These are phyloP conservation scores for Pythium apleroticum DNA, from an alignment of 352 stramenopile genomes.

Conservation along the genomic window DNA sequence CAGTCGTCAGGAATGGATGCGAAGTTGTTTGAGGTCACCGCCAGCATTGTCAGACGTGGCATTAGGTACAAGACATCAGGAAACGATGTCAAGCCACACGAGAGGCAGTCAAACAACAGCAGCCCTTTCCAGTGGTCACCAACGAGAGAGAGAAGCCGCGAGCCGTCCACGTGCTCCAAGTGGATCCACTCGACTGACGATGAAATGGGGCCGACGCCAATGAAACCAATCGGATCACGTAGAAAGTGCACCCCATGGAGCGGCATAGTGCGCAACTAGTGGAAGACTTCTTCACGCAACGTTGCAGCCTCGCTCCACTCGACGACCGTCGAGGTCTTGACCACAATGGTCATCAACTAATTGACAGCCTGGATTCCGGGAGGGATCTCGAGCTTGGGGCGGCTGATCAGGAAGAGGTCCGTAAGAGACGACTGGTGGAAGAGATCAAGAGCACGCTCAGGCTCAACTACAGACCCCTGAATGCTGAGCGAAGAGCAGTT, in stretches of 20 bases:
- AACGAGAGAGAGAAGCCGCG: not conserved
- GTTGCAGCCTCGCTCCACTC: slow-evolving; percentile 8
- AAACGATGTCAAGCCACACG: slow-evolving; percentile 1
- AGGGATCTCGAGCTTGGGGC: not conserved
- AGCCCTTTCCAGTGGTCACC: slow-evolving; percentile 8
- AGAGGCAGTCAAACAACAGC: not conserved
- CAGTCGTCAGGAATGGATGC: not conserved
- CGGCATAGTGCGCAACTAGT: slow-evolving; percentile 6
- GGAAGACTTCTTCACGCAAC: not conserved
- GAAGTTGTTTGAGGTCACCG: not conserved
- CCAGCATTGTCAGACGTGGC: not conserved
- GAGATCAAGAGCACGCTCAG: not conserved
- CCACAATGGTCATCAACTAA: slow-evolving; percentile 4
- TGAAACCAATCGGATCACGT: slow-evolving; percentile 1
- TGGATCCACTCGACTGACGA: slow-evolving; percentile 2
- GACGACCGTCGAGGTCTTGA: slow-evolving; percentile 9
- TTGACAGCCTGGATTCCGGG: slow-evolving; percentile 8
- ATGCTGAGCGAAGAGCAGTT: slow-evolving; percentile 8
- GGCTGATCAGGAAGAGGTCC: slow-evolving; percentile 8
- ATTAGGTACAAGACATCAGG: not conserved
- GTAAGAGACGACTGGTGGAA: slow-evolving; percentile 6
- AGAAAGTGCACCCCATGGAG: not conserved
- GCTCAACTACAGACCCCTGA: not conserved
- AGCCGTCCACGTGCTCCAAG: not conserved
- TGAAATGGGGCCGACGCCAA: slow-evolving; percentile 5